phyloP scores from a whole-genome alignment of 306 rosid species.

The Trifolium repens region DNA sequence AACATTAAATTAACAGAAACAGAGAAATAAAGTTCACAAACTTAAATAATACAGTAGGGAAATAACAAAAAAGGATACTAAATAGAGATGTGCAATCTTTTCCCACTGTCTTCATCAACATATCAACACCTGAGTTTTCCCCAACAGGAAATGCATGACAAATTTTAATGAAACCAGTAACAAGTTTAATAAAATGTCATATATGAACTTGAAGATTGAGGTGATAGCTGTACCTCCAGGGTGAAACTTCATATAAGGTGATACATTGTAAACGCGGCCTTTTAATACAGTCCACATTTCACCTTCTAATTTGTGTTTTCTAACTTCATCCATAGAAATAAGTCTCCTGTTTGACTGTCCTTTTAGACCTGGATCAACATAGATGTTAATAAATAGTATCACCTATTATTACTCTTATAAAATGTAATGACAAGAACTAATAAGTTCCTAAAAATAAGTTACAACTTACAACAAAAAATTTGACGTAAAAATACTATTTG shows the following conservation, averaged over 20 bases:
- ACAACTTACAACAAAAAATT: not conserved
- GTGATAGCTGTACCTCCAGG: slow-evolving; percentile 78
- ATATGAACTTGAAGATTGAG: slow-evolving; percentile 32
- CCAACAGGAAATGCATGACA: slow-evolving; percentile 2
- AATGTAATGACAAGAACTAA: slow-evolving; percentile 11
- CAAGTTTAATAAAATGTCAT: slow-evolving; percentile 5
- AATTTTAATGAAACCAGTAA: slow-evolving; percentile 14
- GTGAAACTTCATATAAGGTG: slow-evolving; percentile 90
- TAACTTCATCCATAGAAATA: slow-evolving; percentile 83
- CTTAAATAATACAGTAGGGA: not conserved
- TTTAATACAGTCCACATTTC: slow-evolving; percentile 96
- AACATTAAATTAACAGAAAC: slow-evolving; percentile 20
- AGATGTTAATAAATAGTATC: slow-evolving; percentile 27
- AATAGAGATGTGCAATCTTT: slow-evolving; percentile 93
- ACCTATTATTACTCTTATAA: slow-evolving; percentile 5
- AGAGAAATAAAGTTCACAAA: slow-evolving; percentile 11
- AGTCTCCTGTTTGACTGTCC: slow-evolving; percentile 91
- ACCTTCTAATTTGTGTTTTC: slow-evolving; percentile 73
- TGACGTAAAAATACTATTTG: not conserved
- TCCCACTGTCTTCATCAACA: slow-evolving; percentile 88
- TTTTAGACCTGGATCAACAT: slow-evolving; percentile 63
- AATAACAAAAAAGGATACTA: slow-evolving; percentile 76
- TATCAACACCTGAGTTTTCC: slow-evolving; percentile 77
- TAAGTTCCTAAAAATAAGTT: slow-evolving; percentile 25
- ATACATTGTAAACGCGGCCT: slow-evolving; percentile 87